Percentiles rank a stretch among this genome's conserved stretches.
phyloP scores from a whole-genome alignment of 2,329 filamentous ascomycete species.

The Ascochyta lentis region DNA sequence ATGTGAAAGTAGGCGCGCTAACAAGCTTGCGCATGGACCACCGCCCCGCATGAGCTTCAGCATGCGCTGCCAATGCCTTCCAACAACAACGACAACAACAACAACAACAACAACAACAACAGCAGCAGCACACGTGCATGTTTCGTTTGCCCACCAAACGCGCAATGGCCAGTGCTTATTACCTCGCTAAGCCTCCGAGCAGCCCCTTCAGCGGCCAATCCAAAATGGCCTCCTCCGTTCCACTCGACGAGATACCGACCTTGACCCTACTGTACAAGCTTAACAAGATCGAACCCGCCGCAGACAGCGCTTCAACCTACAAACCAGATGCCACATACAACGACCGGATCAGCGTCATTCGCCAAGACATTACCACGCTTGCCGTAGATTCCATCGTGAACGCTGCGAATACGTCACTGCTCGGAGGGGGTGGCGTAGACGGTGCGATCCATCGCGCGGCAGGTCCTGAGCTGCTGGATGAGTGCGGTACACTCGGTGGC shows the following conservation, averaged over 20 bases:
- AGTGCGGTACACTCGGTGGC: slow-evolving; percentile 74
- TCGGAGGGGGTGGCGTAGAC: slow-evolving; percentile 86
- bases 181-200: slow-evolving; percentile 27
- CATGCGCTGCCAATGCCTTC: neutral
- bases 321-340: slow-evolving; percentile 56
- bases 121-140: slow-evolving; percentile 2
- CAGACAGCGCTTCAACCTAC: slow-evolving; percentile 19
- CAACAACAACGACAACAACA: neutral
- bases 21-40: slow-evolving; percentile 9
- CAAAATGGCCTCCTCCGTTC: slow-evolving; percentile 34
- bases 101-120: too few species aligned
- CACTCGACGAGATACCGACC: slow-evolving; percentile 65
- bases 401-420: slow-evolving; percentile 79
- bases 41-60: neutral
- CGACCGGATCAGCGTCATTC: slow-evolving; percentile 71
- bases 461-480: slow-evolving; percentile 69
- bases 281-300: slow-evolving; percentile 54
- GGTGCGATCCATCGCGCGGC: slow-evolving; percentile 82
- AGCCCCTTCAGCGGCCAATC: slow-evolving; percentile 8
- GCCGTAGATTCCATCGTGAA: slow-evolving; percentile 87
- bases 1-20: neutral
- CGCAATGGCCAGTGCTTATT: slow-evolving; percentile 33
- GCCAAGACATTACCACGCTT: slow-evolving; percentile 82
- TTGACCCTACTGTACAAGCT: slow-evolving; percentile 70
- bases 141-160: neutral